phyloP scores from a whole-genome alignment of 176 grass and related monocot genomes.

The Hyparrhenia diplandra region DNA sequence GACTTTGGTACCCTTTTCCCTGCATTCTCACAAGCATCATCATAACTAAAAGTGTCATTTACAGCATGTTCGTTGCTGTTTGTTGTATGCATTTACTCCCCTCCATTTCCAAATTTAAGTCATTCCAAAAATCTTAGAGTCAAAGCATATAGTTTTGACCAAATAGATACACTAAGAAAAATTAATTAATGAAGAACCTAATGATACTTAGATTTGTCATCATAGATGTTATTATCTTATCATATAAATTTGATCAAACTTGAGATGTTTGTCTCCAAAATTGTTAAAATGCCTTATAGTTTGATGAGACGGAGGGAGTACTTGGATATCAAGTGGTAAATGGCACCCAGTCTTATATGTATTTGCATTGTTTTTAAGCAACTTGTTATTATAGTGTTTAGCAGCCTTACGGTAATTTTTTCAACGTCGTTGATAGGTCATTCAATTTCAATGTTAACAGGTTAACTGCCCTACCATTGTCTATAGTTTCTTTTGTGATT shows the following conservation, averaged over 20 bases:
- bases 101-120: no score
- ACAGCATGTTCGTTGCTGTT: background rate
- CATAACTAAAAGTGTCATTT: background rate
- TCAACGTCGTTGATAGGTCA: background rate
- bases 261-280: no score
- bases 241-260: no score
- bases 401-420: background rate
- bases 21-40: background rate
- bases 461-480: background rate
- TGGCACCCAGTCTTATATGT: background rate
- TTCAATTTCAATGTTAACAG: background rate
- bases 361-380: background rate
- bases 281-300: no score
- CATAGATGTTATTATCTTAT: no score
- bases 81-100: background rate
- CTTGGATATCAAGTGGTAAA: slow-evolving; percentile 7
- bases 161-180: no score
- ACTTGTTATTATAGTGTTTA: background rate
- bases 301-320: no score
- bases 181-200: no score
- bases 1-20: slow-evolving; percentile 11
- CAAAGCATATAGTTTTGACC: no score
- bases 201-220: no score
- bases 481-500: background rate
- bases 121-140: no score